Evolutionary conservation across 345 rosid species (phyloP).

Genomic region (Eucalyptus pumila): DNA sequence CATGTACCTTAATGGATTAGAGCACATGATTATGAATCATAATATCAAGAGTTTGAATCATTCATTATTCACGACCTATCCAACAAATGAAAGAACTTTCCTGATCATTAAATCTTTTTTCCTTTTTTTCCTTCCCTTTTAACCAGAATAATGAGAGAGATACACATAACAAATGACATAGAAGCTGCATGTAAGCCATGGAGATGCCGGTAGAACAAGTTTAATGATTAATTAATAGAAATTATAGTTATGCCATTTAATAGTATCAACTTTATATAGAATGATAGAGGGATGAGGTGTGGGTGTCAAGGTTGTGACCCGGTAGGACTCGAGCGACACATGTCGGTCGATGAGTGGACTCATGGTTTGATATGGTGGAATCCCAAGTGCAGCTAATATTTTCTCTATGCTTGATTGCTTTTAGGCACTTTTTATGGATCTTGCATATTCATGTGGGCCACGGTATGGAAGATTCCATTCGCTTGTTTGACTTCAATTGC

Average conservation of each 20-base stretch:
- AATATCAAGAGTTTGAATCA: not conserved
- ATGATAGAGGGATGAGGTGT: no score
- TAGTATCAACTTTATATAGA: not conserved
- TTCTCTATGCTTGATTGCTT: not conserved
- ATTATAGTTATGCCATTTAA: not conserved
- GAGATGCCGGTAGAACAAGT: not conserved
- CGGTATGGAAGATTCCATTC: not conserved
- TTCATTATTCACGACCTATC: fast-evolving
- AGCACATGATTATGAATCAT: not conserved
- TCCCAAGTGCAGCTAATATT: no score
- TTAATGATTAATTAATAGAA: not conserved
- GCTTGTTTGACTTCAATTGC: not conserved
- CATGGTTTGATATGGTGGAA: no score
- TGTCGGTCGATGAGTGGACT: no score
- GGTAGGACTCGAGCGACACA: no score
- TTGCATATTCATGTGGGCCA: not conserved
- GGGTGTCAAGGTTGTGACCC: no score
- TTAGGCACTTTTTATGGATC: not conserved
- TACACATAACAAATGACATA: not conserved
- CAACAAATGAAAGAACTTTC: not conserved
- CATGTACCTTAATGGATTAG: not conserved
- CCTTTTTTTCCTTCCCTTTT: not conserved
- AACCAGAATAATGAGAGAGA: not conserved
- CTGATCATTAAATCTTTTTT: not conserved
- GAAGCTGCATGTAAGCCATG: not conserved